Percentiles rank a stretch among this genome's conserved stretches.
Conservation (phyloP, 192 early-diverging fungal species). For the Gaertneriomyces sp. region DNA sequence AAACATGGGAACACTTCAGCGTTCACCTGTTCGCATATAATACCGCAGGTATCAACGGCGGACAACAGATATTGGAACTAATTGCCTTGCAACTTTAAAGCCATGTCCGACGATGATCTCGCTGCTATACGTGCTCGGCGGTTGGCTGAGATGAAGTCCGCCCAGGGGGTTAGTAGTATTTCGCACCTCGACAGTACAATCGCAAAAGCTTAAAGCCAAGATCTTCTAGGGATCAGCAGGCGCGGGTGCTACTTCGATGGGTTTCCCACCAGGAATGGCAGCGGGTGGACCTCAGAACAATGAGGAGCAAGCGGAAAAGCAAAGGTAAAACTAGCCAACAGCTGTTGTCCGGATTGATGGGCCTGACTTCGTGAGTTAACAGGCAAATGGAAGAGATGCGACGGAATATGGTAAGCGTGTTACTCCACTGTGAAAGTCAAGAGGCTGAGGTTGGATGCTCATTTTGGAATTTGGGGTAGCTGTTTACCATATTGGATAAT, state of each 20-base stretch:
- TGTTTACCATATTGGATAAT: slow-evolving; percentile 77
- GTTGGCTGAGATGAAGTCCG: slow-evolving; percentile 55
- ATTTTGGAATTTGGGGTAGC: slow-evolving; percentile 35
- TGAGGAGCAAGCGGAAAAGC: slow-evolving; percentile 70
- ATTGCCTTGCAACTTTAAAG: neutral
- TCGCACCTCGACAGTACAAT: slow-evolving; percentile 28
- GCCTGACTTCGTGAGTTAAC: neutral
- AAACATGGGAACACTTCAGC: too few relatives aligned
- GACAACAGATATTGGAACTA: too few relatives aligned
- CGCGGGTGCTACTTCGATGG: neutral
- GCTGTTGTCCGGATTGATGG: too few relatives aligned
- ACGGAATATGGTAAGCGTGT: slow-evolving; percentile 59
- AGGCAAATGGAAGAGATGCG: slow-evolving; percentile 87
- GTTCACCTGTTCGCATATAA: too few relatives aligned
- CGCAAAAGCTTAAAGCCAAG: slow-evolving; percentile 30
- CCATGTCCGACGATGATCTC: slow-evolving; percentile 77
- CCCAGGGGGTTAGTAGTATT: slow-evolving; percentile 32
- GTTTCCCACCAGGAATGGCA: slow-evolving; percentile 41
- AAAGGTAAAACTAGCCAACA: slow-evolving; percentile 38
- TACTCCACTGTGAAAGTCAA: too few relatives aligned
- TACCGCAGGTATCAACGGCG: too few relatives aligned
- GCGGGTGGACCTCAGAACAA: slow-evolving; percentile 41
- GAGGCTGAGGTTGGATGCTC: too few relatives aligned
- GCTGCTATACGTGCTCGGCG: slow-evolving; percentile 70
- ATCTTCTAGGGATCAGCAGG: slow-evolving; percentile 6